These are phyloP conservation scores for Aspergillus piperis DNA, from an alignment of 2,329 filamentous ascomycete species.

Conservation along the genomic window DNA sequence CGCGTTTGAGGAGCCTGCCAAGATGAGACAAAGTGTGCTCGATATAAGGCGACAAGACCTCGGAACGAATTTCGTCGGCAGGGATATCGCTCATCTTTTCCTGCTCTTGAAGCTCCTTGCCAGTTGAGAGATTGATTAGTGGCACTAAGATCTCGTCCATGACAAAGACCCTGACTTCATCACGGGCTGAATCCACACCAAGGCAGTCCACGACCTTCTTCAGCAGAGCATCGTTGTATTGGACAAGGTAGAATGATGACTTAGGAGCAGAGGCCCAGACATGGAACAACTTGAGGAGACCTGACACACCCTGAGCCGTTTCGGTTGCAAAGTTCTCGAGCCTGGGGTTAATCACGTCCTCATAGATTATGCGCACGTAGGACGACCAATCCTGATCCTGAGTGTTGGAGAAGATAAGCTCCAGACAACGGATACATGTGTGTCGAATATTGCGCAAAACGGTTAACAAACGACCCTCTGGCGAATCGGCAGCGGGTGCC, in stretches of 20 bases:
- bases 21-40: conserved; percentile 62
- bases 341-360: conserved; percentile 74
- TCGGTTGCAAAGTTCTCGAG: conserved; percentile 78
- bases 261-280: conserved; percentile 73
- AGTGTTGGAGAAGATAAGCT: conserved; percentile 73
- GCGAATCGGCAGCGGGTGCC: conserved; percentile 27
- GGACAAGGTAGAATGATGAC: conserved; percentile 69
- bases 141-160: conserved; percentile 72
- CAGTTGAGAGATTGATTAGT: conserved; percentile 62
- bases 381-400: conserved; percentile 69
- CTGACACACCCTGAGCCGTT: conserved; percentile 86
- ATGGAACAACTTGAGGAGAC: conserved; percentile 74
- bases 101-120: conserved; percentile 55
- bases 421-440: conserved; percentile 76
- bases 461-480: conserved; percentile 34
- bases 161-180: conserved; percentile 81
- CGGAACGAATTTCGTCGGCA: conserved; percentile 36
- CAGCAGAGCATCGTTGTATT: conserved; percentile 62
- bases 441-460: conserved; percentile 54
- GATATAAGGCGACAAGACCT: conserved; percentile 58
- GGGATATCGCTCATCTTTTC: conserved; percentile 46
- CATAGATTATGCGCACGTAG: conserved; percentile 70
- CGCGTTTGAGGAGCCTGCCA: conserved; percentile 56
- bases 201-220: conserved; percentile 72
- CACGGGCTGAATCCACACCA: conserved; percentile 71